Evolutionary conservation across 192 early-diverging fungal species (phyloP), one percentile per base, ranked within the genome.

Genomic region (Phlyctochytrium arcticum): DNA sequence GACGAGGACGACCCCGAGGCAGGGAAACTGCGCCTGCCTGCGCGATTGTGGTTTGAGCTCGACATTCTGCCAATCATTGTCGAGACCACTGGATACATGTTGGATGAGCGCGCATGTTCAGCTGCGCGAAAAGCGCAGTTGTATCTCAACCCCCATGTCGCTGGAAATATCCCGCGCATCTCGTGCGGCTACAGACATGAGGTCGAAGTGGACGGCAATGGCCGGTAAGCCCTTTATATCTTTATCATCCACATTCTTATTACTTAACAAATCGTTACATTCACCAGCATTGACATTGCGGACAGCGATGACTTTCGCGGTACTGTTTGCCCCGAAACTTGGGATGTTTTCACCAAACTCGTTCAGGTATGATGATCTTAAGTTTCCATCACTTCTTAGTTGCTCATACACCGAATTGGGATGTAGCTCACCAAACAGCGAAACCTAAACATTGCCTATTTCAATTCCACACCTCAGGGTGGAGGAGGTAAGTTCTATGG

Each of bases 401-500:
- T 26, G 12, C 12, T 29, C 50, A 29, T 19, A 19, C 50, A 1
- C 1, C 26, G 12, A 15, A 2, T 29, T 29, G 2, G 15, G 15
- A 19, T 1, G 17, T 33, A 60, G 53, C 36, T 34, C 2, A 50
- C 69, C 24, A 23, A 29, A 19, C 61, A 74, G 24, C 81, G 76
- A 61, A 75, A 84, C n/a, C 67, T 90, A 27, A 75, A 72, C 37
- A 76, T 88, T 36, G 67, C 84, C 36, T 92, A 83, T 66, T 91
- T 92, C 73, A 91, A 86, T 73, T 88, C 90, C 24, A 92, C 91
- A 7, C 86, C 89, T 17, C 90, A 92, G 65, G 91, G 91, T 32
- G 91, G 91, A 37, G 91, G 91, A n/a, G 83, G 76, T 83, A 32
- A 21, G 55, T 57, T 48, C 26, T 36, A 12, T 21, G 8, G 8